A percentile compares a stretch with the other conserved stretches of the same genome.
Evolutionary conservation across 768 basidiomycete genomes (phyloP).

Genomic region (Boletus tomentosulus): DNA sequence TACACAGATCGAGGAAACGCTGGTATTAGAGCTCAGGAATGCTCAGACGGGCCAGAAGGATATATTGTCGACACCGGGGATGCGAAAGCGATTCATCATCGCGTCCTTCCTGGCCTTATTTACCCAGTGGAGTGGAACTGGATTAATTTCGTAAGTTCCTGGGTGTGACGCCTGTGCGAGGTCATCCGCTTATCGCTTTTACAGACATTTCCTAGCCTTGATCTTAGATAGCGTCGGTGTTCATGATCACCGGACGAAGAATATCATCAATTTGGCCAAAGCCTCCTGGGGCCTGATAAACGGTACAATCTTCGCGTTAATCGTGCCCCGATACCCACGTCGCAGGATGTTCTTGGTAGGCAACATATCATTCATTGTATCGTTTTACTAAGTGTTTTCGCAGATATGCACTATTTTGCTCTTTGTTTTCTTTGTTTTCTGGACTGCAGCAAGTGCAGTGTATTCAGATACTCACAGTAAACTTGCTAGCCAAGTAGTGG

Average conservation of each 20-base stretch:
- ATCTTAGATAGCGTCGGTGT: slow-evolving; percentile 14
- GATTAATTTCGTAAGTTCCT: slow-evolving; percentile 7
- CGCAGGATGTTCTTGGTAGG: slow-evolving; percentile 8
- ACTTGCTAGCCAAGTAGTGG: not conserved
- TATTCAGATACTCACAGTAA: slow-evolving; percentile 6
- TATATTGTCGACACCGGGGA: slow-evolving; percentile 4
- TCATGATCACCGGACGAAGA: slow-evolving; percentile 14
- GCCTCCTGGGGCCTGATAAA: slow-evolving; percentile 7
- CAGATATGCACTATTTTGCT: slow-evolving; percentile 10
- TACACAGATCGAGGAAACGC: slow-evolving; percentile 51
- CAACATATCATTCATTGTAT: not conserved
- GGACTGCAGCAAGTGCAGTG: slow-evolving; percentile 16
- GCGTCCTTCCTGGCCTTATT: slow-evolving; percentile 8
- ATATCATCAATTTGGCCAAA: slow-evolving; percentile 9
- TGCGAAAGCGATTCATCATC: slow-evolving; percentile 15
- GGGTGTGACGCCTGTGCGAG: accelerated
- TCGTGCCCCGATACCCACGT: slow-evolving; percentile 3
- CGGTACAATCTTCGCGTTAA: not conserved
- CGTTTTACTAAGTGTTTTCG: not conserved
- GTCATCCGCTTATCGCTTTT: not conserved
- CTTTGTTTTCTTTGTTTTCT: slow-evolving; percentile 10
- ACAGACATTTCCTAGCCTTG: slow-evolving; percentile 10
- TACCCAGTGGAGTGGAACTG: slow-evolving; percentile 9
- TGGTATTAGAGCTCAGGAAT: slow-evolving; percentile 29
- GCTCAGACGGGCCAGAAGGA: not conserved